Evolutionary conservation across 2,329 filamentous ascomycete genomes (phyloP).

Genomic region (Colletotrichum godetiae): DNA sequence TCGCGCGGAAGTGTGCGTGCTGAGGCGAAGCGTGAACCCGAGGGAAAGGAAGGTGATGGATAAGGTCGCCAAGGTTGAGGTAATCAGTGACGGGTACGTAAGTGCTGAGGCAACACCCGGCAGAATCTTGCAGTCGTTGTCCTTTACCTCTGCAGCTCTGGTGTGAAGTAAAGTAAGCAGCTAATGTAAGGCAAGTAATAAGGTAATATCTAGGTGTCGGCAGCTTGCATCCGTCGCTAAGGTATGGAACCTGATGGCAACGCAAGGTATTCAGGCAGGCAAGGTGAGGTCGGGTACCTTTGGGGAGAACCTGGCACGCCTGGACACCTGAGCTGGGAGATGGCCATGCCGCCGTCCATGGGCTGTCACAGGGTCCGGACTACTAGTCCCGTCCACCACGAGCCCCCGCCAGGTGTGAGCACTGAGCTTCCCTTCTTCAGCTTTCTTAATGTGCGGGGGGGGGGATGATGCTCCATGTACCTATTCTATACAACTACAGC

Average conservation of each 20-base stretch:
- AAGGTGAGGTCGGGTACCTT: not conserved
- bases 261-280: not conserved
- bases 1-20: not conserved
- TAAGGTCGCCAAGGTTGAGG: slow-evolving; percentile 3
- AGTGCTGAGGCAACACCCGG: not conserved
- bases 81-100: slow-evolving; percentile 21
- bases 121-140: not conserved
- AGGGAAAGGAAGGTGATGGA: not conserved
- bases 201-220: not conserved
- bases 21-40: not conserved
- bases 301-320: not conserved
- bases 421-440: not conserved
- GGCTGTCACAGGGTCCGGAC: not conserved
- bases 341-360: not conserved
- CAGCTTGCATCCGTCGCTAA: not conserved
- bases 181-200: too few relatives aligned
- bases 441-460: not conserved
- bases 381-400: not conserved
- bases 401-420: not conserved
- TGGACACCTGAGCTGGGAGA: not conserved
- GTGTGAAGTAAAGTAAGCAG: not conserved
- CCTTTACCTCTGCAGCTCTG: not conserved
- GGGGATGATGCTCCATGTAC: not conserved
- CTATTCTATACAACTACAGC: not conserved
- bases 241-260: not conserved